These are phyloP conservation scores for Fusarium sp. DNA, from an alignment of 2,329 filamentous ascomycete genomes.

Conservation along the genomic window DNA sequence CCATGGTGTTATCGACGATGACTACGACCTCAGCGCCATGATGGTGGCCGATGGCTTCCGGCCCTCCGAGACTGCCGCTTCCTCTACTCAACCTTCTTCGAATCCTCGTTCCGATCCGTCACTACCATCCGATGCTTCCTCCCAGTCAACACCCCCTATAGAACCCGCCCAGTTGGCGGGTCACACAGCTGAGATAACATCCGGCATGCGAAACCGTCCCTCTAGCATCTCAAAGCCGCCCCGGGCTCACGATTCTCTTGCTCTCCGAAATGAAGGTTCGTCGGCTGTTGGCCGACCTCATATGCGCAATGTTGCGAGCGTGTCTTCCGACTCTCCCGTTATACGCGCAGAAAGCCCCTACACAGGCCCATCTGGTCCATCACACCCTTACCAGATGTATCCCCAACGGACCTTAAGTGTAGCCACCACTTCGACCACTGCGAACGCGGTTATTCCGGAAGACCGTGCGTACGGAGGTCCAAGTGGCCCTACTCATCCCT, in stretches of 20 bases:
- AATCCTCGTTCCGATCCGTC: slow-evolving; percentile 23
- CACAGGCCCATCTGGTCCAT: slow-evolving; percentile 73
- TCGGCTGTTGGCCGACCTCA: slow-evolving; percentile 28
- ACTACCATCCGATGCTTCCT: slow-evolving; percentile 27
- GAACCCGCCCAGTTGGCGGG: slow-evolving; percentile 20
- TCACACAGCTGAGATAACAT: slow-evolving; percentile 28
- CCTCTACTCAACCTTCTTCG: slow-evolving; percentile 26
- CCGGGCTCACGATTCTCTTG: slow-evolving; percentile 57
- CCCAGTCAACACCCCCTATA: slow-evolving; percentile 6
- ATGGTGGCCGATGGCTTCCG: slow-evolving; percentile 63
- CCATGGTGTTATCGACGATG: slow-evolving; percentile 49
- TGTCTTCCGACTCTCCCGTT: slow-evolving; percentile 50
- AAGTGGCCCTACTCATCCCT: slow-evolving; percentile 80
- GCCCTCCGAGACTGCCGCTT: slow-evolving; percentile 45
- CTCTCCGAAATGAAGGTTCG: slow-evolving; percentile 60
- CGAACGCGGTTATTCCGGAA: slow-evolving; percentile 52
- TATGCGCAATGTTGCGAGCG: slow-evolving; percentile 41
- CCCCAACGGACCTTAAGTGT: slow-evolving; percentile 75
- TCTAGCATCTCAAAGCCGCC: slow-evolving; percentile 66
- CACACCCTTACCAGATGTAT: slow-evolving; percentile 86
- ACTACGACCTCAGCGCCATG: slow-evolving; percentile 60
- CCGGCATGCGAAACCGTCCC: slow-evolving; percentile 50
- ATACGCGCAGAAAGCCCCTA: slow-evolving; percentile 68
- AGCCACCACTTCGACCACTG: slow-evolving; percentile 73
- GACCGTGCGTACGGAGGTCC: slow-evolving; percentile 63